Percentiles rank a stretch among this genome's conserved stretches.
Conservation (phyloP, 2,329 filamentous ascomycete genomes). For the Fusarium armeniacum region DNA sequence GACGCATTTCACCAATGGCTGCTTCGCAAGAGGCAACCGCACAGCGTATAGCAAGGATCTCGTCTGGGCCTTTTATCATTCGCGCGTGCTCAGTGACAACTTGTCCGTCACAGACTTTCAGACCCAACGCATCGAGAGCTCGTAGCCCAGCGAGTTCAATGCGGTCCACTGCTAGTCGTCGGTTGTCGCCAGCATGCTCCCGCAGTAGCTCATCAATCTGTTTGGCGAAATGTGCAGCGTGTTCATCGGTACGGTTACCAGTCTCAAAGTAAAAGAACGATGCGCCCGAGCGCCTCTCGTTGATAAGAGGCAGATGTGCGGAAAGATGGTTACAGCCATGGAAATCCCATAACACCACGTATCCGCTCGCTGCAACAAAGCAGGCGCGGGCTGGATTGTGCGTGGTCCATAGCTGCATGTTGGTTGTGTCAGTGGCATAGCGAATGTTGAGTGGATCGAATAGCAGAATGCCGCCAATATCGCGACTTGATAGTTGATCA, state of each 20-base stretch:
- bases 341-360: not conserved
- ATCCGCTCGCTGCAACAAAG: not conserved
- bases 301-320: not conserved
- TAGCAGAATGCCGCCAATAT: not conserved
- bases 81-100: slow-evolving; percentile 2
- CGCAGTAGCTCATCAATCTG: not conserved
- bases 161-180: not conserved
- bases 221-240: not conserved
- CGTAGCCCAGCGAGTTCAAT: not conserved
- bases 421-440: slow-evolving; percentile 3
- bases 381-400: slow-evolving; percentile 1
- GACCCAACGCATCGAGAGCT: not conserved
- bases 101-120: not conserved
- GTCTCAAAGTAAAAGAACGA: slow-evolving; percentile 11
- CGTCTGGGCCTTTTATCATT: slow-evolving; percentile 1
- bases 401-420: not conserved
- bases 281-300: not conserved
- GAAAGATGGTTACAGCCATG: not conserved
- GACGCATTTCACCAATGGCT: not conserved
- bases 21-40: not conserved
- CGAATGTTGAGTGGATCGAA: slow-evolving; percentile 11
- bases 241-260: not conserved
- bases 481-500: not conserved
- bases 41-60: slow-evolving; percentile 1
- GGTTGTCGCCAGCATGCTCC: not conserved